Percentiles rank a stretch among this genome's conserved stretches.
These are phyloP conservation scores for Lathyrus oleraceus DNA, from an alignment of 306 rosid genomes.

Conservation along the genomic window DNA sequence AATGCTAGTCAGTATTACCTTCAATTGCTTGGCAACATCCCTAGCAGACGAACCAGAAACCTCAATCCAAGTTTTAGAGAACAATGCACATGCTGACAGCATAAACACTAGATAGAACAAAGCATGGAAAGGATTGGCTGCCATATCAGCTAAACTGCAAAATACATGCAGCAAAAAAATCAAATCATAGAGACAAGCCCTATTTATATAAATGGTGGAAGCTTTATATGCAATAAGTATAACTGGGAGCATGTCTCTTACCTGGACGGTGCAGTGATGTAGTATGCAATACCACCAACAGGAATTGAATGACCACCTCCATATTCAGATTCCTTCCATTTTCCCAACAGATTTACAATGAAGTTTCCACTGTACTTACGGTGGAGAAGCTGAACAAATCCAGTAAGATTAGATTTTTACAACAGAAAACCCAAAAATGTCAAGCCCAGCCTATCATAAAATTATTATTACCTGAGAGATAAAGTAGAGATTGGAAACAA, in stretches of 20 bases:
- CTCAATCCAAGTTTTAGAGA: slow-evolving; percentile 98
- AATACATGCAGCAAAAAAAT: slow-evolving; percentile 11
- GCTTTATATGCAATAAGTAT: not conserved
- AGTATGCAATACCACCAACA: slow-evolving; percentile 92
- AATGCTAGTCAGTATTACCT: slow-evolving; percentile 49
- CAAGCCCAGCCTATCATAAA: slow-evolving; percentile 13
- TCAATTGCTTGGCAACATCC: slow-evolving; percentile 93
- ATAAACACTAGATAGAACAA: slow-evolving; percentile 86
- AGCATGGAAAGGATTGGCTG: slow-evolving; percentile 95
- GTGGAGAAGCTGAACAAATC: slow-evolving; percentile 64
- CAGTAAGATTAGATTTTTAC: slow-evolving; percentile 12
- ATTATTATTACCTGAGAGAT: slow-evolving; percentile 77
- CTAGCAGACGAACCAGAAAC: slow-evolving; percentile 95
- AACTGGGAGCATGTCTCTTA: slow-evolving; percentile 32
- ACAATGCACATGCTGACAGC: slow-evolving; percentile 87
- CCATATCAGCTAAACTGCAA: slow-evolving; percentile 95
- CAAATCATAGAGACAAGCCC: not conserved
- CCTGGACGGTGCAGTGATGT: slow-evolving; percentile 94
- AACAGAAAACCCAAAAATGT: slow-evolving; percentile 22
- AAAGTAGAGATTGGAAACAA: slow-evolving; percentile 84
- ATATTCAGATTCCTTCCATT: slow-evolving; percentile 95
- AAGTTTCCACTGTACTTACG: slow-evolving; percentile 84
- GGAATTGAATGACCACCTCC: slow-evolving; percentile 86
- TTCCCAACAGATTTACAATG: slow-evolving; percentile 84
- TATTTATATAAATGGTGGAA: not conserved